Evolutionary conservation across 2,329 filamentous ascomycete genomes (phyloP).

Genomic region (Fusarium zealandicum): DNA sequence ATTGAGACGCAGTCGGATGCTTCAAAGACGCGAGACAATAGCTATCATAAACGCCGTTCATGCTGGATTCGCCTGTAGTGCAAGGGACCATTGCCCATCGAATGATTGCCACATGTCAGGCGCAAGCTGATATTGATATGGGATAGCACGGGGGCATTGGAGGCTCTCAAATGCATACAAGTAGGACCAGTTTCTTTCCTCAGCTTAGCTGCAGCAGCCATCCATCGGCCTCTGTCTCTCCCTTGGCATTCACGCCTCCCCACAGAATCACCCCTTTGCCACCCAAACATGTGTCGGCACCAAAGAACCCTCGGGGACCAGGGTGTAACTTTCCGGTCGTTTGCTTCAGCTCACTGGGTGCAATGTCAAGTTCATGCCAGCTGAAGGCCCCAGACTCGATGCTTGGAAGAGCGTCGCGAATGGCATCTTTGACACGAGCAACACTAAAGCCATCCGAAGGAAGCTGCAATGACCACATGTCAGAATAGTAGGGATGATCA

Average conservation of each 20-base stretch:
- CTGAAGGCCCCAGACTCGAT: slow-evolving; percentile 24
- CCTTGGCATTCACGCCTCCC: slow-evolving; percentile 35
- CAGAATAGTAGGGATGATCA: slow-evolving; percentile 26
- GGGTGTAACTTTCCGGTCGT: slow-evolving; percentile 31
- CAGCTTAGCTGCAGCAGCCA: slow-evolving; percentile 30
- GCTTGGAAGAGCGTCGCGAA: slow-evolving; percentile 19
- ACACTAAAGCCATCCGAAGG: slow-evolving; percentile 19
- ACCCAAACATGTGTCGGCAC: slow-evolving; percentile 20
- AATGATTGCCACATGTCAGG: too few relatives aligned
- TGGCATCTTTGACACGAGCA: slow-evolving; percentile 20
- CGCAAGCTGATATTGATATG: too few relatives aligned
- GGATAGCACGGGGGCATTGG: too few relatives aligned
- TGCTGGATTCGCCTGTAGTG: too few relatives aligned
- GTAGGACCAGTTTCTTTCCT: neutral
- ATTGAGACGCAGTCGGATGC: too few relatives aligned
- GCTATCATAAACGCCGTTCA: too few relatives aligned
- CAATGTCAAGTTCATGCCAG: slow-evolving; percentile 34
- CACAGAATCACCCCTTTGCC: slow-evolving; percentile 27
- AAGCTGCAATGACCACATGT: slow-evolving; percentile 33
- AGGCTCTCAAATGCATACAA: too few relatives aligned
- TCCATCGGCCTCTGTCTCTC: slow-evolving; percentile 32
- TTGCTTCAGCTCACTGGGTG: slow-evolving; percentile 25
- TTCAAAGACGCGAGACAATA: too few relatives aligned
- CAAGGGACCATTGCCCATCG: too few relatives aligned
- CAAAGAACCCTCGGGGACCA: slow-evolving; percentile 31